Evolutionary conservation across 225 moss, liverwort and hornwort genomes (phyloP), one percentile per base, ranked within the genome.

Genomic region (Rhytidiadelphus loreus): DNA sequence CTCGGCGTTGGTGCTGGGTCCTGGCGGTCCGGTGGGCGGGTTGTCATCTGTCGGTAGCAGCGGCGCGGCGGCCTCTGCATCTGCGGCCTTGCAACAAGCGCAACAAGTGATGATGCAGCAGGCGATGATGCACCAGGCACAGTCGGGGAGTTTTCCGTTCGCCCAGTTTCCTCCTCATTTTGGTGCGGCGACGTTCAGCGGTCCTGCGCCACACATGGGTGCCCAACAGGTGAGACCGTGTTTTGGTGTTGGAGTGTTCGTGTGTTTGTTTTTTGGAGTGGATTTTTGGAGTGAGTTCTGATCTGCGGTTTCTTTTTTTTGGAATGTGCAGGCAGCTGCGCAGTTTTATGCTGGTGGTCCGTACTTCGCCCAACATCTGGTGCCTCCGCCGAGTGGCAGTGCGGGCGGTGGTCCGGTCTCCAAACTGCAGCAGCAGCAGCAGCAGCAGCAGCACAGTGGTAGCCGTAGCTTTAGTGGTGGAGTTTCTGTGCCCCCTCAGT

Each of bases 81-180:
- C 95, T 37, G 92, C 92, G 74, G 91, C 90, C 4, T 92, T 90
- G 62, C 88, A 88, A 35, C 98, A 97, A 64, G 98, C 96, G 25
- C 98, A 97, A 10, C 82, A 82, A 7, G 82, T 48, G 46, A 46
- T 81, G 33, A 46, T 81, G 88, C 96, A 95, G 33, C 97, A 97
- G 87, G 96, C 96, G 86, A 91, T 98, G 83, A 92, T 98, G 93
- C 97, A 98, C 60, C 97, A 87, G 81, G 87, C 87, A 4, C 87
- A 97, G 88, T 91, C 93, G 70, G 92, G 93, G 37, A 91, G 77
- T 63, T 97, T 95, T 70, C 95, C 98, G 28, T 97, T 94, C 62
- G 88, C 93, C 11, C 95, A 91, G 90, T 97, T 91, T 89, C 94
- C 85, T 80, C 90, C 94, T 83, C 98, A 92, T 59, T 96, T 96